Evolutionary conservation across 169 alveolate species (phyloP).

Genomic region (Plasmodium reichenowi): DNA sequence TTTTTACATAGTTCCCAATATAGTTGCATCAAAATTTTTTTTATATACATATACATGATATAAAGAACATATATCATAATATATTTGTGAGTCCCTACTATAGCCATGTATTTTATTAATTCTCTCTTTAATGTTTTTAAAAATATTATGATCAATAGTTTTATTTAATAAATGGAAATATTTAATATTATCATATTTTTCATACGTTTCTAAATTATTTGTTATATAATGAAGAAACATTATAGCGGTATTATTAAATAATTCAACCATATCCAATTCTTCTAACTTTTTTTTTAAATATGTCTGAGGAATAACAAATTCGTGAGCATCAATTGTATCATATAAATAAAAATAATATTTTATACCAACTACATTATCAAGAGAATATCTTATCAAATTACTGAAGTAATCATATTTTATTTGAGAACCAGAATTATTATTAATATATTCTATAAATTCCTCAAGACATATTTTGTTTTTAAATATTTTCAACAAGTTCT

Average conservation of each 20-base stretch:
- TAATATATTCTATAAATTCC: constrained; percentile 54
- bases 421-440: constrained; percentile 6
- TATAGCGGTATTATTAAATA: constrained; percentile 62
- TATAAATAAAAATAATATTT: constrained; percentile 83
- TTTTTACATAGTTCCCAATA: constrained; percentile 25
- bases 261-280: constrained; percentile 59
- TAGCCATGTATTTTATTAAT: constrained; percentile 67
- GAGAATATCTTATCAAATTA: constrained; percentile 39
- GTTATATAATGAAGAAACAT: constrained; percentile 66
- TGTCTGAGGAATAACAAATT: constrained; percentile 85
- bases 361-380: constrained; percentile 80
- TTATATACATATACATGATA: constrained; percentile 68
- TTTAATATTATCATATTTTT: constrained; percentile 45
- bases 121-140: constrained; percentile 43
- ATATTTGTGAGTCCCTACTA: constrained; percentile 33
- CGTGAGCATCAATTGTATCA: constrained; percentile 87
- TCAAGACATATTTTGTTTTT: constrained; percentile 50
- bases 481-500: constrained; percentile 47
- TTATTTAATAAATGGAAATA: constrained; percentile 54
- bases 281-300: constrained; percentile 41
- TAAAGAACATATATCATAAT: constrained; percentile 65
- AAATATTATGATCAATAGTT: constrained; percentile 48
- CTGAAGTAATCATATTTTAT: constrained; percentile 45
- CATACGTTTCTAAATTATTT: constrained; percentile 54
- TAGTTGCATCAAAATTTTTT: constrained; percentile 64